Evolutionary conservation across 192 early-diverging fungal genomes (phyloP).

Genomic region (Gamsiella multidivaricata): DNA sequence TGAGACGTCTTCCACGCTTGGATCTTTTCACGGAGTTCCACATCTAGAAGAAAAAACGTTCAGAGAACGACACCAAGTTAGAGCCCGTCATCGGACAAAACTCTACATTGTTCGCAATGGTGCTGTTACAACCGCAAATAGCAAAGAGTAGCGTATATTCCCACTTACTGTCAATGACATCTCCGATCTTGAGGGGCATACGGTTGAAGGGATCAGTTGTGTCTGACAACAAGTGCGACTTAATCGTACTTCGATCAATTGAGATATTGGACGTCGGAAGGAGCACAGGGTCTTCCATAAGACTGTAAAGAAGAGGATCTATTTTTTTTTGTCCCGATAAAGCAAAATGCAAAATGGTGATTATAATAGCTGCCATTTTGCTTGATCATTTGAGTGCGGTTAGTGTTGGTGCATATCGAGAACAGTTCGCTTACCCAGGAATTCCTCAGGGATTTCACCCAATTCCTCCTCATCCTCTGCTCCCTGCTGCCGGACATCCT

Average conservation of each 20-base stretch:
- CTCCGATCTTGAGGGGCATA: constrained; percentile 84
- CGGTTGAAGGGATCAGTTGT: constrained; percentile 95
- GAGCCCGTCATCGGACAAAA: neutral
- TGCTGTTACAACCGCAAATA: neutral
- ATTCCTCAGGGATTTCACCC: constrained; percentile 89
- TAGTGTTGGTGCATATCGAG: neutral
- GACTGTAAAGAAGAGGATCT: constrained; percentile 86
- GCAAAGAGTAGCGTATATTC: neutral
- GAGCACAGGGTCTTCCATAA: constrained; percentile 95
- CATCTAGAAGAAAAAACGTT: constrained; percentile 8
- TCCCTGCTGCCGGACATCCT: constrained; percentile 71
- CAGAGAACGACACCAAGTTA: too few species aligned
- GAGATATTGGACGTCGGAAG: constrained; percentile 83
- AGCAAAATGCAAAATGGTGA: too few species aligned
- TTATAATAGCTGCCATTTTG: too few species aligned
- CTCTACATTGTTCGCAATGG: too few species aligned
- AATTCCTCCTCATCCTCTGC: constrained; percentile 81
- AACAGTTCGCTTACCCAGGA: constrained; percentile 68
- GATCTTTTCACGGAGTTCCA: constrained; percentile 31
- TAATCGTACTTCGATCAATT: constrained; percentile 91
- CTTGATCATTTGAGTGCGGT: too few species aligned
- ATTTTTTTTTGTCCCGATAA: neutral
- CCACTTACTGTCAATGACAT: constrained; percentile 83
- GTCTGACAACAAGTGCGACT: constrained; percentile 88
- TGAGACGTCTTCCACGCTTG: constrained; percentile 31